Base-by-base conservation (phyloP, 2,329 filamentous ascomycete species). In the Hymenoscyphus infarciens region DNA sequence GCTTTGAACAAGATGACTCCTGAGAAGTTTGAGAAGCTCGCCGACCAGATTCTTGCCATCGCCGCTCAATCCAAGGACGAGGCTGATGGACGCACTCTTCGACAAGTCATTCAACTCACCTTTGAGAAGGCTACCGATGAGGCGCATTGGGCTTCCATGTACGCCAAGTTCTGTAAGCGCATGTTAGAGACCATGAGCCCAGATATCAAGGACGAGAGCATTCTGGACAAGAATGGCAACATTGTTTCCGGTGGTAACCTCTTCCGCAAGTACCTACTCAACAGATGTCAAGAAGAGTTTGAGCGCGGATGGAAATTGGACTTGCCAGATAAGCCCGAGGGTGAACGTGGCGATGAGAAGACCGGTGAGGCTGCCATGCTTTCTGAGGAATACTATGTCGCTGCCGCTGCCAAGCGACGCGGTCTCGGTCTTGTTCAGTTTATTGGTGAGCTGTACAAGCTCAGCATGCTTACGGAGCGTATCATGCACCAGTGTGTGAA, bases 401-500 rank as follows among this genome's bases (percentile, higher is more conserved):
- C 92, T 49, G 94, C 93, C 57, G 93, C 94, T 63, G 93, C 93
- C 73, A 99, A 99, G 83, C 89, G 95, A 79, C 90, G 92, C 77
- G 95, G 95, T 79, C 90, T 99, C 68, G 95, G 95, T 88, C 86
- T 99, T 25, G 94, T 99, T 67, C 94, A 97, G 79, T 99, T 99
- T 80, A 99, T 99, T 74, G 95, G 95, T 81, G 95, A 99, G 79
- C 86, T 99, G 55, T 99, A 96, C 86, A 99, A 98, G 83, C 87
- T 99, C 65, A 88, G 90, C 75, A 99, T 99, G 95, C 85, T 99
- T 77, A 99, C 95, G 65, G 91, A 97, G 77, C 91, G 94, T 76
- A 99, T 99, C 79, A 99, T 99, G 95, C 94, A 99, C 81, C 92
- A 97, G 78, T 99, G 95, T 84, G 92, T 99, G 31, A 89, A 92